Evolutionary conservation across 176 grass and related monocot species (phyloP).

Genomic region (Rhynchospora pubera): DNA sequence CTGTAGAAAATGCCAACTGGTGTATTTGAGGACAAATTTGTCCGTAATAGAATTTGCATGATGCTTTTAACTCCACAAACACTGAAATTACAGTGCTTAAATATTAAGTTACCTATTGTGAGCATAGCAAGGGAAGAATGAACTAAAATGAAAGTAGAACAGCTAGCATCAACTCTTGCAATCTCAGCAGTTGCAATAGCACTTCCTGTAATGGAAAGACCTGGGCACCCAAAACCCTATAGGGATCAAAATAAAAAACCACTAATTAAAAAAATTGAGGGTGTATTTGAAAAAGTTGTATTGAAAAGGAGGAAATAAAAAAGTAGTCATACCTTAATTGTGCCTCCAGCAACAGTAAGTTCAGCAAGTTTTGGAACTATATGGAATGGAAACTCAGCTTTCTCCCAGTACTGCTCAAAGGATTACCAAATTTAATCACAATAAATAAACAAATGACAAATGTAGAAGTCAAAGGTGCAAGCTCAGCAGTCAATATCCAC

Average conservation of each 20-base stretch:
- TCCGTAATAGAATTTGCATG: background rate
- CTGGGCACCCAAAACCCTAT: conserved; percentile 77
- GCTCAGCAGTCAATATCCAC: background rate
- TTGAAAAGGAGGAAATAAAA: background rate
- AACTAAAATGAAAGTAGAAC: conserved; percentile 82
- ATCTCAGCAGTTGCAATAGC: conserved; percentile 75
- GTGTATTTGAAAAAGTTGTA: background rate
- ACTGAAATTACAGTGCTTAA: background rate
- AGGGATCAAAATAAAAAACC: background rate
- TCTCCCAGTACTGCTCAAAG: conserved; percentile 66
- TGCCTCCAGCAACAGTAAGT: conserved; percentile 53
- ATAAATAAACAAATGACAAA: too few species aligned
- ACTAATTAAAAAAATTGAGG: background rate
- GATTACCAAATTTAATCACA: background rate
- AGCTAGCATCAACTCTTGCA: conserved; percentile 88
- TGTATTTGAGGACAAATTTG: background rate
- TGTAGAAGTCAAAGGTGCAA: background rate
- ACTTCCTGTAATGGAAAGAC: conserved; percentile 53
- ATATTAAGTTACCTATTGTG: conserved; percentile 52
- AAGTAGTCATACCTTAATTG: conserved; percentile 48
- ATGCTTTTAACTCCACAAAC: background rate
- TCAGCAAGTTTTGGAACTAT: conserved; percentile 60
- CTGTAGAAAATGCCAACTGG: background rate
- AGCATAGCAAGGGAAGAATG: conserved; percentile 81
- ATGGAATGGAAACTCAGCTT: conserved; percentile 82